Evolutionary conservation across 805 yeast species (phyloP).

Genomic region (Zygoascus tannicola): DNA sequence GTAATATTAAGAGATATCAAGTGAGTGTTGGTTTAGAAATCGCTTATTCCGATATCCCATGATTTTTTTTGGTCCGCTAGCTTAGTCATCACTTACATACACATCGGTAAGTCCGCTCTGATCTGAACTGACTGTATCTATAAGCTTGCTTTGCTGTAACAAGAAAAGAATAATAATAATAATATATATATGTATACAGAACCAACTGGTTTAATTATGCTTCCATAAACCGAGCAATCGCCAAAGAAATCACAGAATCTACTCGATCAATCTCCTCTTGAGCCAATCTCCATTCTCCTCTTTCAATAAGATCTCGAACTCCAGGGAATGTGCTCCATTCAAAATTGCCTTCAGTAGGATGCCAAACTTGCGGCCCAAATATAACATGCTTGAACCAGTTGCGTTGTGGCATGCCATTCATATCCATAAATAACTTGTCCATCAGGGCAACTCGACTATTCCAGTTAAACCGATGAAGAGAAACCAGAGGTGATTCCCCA

Average conservation of each 20-base stretch:
- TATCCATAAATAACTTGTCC: conserved; percentile 43
- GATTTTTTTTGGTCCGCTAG: too few relatives aligned
- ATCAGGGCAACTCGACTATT: conserved; percentile 55
- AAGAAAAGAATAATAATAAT: not conserved
- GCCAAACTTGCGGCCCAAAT: conserved; percentile 57
- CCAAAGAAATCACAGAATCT: conserved; percentile 12
- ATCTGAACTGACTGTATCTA: too few relatives aligned
- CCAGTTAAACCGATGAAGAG: conserved; percentile 72
- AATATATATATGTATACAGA: not conserved
- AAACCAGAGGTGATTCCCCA: conserved; percentile 60
- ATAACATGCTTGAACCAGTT: conserved; percentile 59
- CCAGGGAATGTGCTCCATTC: conserved; percentile 67
- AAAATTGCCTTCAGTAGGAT: conserved; percentile 39
- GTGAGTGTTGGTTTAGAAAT: too few relatives aligned
- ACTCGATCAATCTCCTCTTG: conserved; percentile 28
- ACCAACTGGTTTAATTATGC: not conserved
- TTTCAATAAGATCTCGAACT: conserved; percentile 55
- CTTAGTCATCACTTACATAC: too few relatives aligned
- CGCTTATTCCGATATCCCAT: too few relatives aligned
- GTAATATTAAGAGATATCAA: too few relatives aligned
- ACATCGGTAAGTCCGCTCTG: too few relatives aligned
- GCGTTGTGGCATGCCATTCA: conserved; percentile 41
- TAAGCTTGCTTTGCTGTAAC: not conserved
- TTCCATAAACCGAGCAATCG: conserved; percentile 12
- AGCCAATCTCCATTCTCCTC: conserved; percentile 42